Evolutionary conservation across 495 filamentous ascomycete genomes (phyloP).

Genomic region (Penicillium goetzii): DNA sequence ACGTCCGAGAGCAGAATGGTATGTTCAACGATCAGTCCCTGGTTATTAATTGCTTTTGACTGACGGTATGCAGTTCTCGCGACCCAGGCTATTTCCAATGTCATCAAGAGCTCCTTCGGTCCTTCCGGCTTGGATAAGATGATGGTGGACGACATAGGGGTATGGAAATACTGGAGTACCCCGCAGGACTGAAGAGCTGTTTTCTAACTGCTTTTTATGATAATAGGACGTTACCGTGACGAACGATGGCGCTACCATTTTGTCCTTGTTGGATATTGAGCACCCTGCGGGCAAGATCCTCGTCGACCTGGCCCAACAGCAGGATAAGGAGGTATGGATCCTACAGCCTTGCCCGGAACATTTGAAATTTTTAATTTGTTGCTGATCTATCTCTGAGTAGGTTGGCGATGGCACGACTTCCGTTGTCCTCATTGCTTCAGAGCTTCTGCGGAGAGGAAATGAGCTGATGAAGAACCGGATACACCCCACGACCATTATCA

Average conservation of each 20-base stretch:
- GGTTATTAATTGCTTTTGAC: conserved; percentile 17
- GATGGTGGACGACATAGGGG: conserved; percentile 99
- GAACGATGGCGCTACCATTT: conserved; percentile 97
- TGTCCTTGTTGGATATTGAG: conserved; percentile 92
- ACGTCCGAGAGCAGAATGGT: conserved; percentile 97
- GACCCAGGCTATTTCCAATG: conserved; percentile 96
- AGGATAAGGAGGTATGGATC: conserved; percentile 83
- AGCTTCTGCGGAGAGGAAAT: conserved; percentile 92
- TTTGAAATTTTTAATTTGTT: neutral
- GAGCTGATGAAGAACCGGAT: conserved; percentile 99
- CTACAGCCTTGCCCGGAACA: neutral
- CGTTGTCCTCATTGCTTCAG: conserved; percentile 94
- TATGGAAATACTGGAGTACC: conserved; percentile 48
- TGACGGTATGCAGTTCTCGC: conserved; percentile 69
- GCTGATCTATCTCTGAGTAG: conserved; percentile 39
- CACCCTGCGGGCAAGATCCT: conserved; percentile 98
- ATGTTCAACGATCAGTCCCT: conserved; percentile 34
- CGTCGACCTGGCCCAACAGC: conserved; percentile 95
- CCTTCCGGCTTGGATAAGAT: conserved; percentile 98
- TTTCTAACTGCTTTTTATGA: conserved; percentile 28
- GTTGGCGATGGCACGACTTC: conserved; percentile 98
- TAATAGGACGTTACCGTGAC: conserved; percentile 94
- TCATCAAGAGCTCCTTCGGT: conserved; percentile 97
- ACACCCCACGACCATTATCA: conserved; percentile 99
- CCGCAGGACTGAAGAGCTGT: conserved; percentile 32